These are phyloP conservation scores for Nannochloropsis gaditana DNA, from an alignment of 108 stramenopile genomes.

Conservation along the genomic window DNA sequence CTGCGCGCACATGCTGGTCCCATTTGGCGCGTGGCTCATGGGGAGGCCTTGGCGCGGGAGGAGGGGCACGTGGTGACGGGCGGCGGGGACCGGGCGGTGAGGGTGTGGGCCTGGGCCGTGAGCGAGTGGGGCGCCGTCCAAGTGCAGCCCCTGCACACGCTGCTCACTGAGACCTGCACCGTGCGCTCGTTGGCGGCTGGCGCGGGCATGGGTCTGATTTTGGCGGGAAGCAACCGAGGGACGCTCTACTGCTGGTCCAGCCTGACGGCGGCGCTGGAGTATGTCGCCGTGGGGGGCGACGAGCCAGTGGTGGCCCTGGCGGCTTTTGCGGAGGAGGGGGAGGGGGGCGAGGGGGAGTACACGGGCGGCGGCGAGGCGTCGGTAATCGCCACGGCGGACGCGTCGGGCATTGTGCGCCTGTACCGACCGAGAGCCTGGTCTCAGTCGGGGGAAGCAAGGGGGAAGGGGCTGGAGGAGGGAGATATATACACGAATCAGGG, in stretches of 20 bases:
- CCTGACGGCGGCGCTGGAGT: neutral
- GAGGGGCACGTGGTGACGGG: neutral
- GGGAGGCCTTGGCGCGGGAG: conserved; percentile 19
- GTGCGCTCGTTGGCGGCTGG: neutral
- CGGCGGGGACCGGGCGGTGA: neutral
- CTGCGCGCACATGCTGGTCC: neutral
- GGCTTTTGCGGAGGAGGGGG: neutral
- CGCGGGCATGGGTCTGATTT: neutral
- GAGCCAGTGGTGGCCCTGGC: neutral
- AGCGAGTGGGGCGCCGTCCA: neutral
- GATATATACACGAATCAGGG: neutral
- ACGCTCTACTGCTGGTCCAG: neutral
- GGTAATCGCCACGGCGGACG: neutral
- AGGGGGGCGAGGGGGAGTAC: neutral
- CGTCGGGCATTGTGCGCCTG: neutral
- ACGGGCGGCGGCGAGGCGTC: neutral
- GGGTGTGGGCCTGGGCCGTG: neutral
- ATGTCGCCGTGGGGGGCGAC: neutral
- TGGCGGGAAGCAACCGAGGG: neutral
- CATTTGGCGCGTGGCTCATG: neutral
- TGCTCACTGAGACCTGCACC: neutral
- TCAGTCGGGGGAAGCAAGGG: neutral
- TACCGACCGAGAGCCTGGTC: neutral
- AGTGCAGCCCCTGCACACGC: neutral
- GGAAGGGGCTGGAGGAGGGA: neutral